Conservation (phyloP, 78 protist species). For the Tieghemostelium lacteum region DNA sequence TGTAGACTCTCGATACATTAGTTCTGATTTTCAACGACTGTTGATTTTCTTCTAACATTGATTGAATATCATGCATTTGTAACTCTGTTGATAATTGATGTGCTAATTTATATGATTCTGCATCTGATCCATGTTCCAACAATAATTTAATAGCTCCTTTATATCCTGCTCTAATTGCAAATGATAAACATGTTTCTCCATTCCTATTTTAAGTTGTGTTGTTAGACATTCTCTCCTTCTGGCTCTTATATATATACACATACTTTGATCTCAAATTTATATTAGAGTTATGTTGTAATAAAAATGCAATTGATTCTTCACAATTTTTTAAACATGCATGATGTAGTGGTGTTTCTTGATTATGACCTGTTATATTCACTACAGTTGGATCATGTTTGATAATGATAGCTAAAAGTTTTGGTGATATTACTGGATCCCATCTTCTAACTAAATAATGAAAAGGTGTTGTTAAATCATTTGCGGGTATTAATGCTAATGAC, state of each 20-base stretch:
- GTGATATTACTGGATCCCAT: conserved; percentile 61
- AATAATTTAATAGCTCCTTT: conserved; percentile 55
- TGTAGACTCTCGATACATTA: conserved; percentile 6
- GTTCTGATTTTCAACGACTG: conserved; percentile 44
- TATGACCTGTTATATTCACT: conserved; percentile 31
- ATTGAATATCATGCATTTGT: conserved; percentile 47
- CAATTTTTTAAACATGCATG: conserved; percentile 65
- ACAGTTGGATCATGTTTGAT: conserved; percentile 15
- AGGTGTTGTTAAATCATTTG: conserved; percentile 43
- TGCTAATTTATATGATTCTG: conserved; percentile 10
- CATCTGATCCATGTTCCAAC: conserved; percentile 61
- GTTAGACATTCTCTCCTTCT: neutral
- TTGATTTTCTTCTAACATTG: conserved; percentile 45
- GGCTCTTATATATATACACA: neutral
- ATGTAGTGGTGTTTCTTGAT: conserved; percentile 68
- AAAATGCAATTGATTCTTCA: conserved; percentile 10
- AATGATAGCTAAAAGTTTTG: conserved; percentile 18
- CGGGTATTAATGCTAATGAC: conserved; percentile 34
- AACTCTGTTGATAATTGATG: conserved; percentile 29
- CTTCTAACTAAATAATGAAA: conserved; percentile 71
- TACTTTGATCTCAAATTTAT: conserved; percentile 41
- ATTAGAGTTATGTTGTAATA: conserved; percentile 31
- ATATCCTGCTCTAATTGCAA: conserved; percentile 75
- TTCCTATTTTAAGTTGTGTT: neutral
- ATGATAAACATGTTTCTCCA: conserved; percentile 74